Base-by-base conservation (phyloP, 2,329 filamentous ascomycete genomes). In the Lizonia empirigonia region DNA sequence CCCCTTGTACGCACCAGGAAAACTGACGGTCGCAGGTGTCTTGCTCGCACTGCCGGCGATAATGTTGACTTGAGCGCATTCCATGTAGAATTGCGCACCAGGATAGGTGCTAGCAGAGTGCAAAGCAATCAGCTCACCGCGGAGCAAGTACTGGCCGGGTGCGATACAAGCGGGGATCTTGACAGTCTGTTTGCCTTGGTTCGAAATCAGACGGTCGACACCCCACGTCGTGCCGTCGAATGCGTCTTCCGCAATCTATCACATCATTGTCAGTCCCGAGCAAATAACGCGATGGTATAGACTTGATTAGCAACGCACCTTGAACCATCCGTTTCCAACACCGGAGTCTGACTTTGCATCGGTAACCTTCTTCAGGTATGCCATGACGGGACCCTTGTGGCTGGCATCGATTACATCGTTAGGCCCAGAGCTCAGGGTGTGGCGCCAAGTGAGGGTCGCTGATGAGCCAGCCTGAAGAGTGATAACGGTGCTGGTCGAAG, bases 381-480 rank as follows among this genome's bases (percentile, higher is more conserved):
- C 81, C 66, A 83, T 73, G 0, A 80, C 81, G 16, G 81, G 82
- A 1, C 82, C 82, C 58, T 81, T 77, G 70, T 85, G 82, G 27
- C 74, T 77, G 1, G 79, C 62, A 48, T 84, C 82, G 72, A 86
- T 82, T 30, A 84, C 77, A 56, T 85, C 80, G 49, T 68, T 67
- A 1, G 77, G 56, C 5, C 78, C 79, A 0, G 62, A 63, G 5
- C 67, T 71, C 10, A 85, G 71, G 1, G 81, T 84, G 71, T 85
- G 82, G 53, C 83, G 75, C 83, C 83, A 85, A 51, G 80, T 76
- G 5, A 82, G 80, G 7, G 76, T 78, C 2, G 83, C 77, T 1
- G 73, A 78, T 16, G 74, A 74, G 13, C 81, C 82, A 6, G 81
- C 69, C 50, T 69, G 64, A 0, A 71, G 78, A 5, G 67, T 71